Evolutionary conservation across 805 yeast genomes (phyloP).

Genomic region (Tetrapisispora phaffii): DNA sequence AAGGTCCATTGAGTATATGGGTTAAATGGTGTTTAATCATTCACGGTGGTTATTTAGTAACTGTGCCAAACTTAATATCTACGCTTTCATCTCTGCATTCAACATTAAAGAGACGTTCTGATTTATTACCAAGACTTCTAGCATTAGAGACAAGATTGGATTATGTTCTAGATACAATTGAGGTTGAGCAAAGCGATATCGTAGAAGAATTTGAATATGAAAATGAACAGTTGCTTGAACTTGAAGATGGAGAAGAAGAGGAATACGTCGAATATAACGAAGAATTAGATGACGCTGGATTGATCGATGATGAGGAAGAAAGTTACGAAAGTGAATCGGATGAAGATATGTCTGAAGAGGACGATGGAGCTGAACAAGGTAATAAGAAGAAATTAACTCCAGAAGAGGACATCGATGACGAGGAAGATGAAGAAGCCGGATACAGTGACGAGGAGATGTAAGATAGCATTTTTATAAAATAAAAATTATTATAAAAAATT

Average conservation of each 20-base stretch:
- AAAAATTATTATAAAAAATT: not conserved
- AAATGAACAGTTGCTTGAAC: constrained; percentile 19
- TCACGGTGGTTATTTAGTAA: constrained; percentile 61
- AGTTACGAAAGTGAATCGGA: constrained; percentile 30
- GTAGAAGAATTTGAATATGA: constrained; percentile 31
- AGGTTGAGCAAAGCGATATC: constrained; percentile 34
- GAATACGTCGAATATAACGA: constrained; percentile 62
- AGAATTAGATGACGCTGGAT: constrained; percentile 43
- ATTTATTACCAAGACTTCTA: constrained; percentile 59
- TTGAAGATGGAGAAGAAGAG: constrained; percentile 36
- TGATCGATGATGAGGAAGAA: constrained; percentile 40
- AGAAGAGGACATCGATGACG: constrained; percentile 9
- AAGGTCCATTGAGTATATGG: constrained; percentile 55
- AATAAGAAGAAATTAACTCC: not conserved
- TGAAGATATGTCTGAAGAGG: constrained; percentile 15
- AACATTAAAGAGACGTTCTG: constrained; percentile 55
- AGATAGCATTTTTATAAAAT: not conserved
- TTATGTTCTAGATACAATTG: constrained; percentile 55
- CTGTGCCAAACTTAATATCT: constrained; percentile 40
- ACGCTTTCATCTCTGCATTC: constrained; percentile 55
- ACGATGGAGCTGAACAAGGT: constrained; percentile 1
- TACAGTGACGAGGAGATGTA: constrained; percentile 4
- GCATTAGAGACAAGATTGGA: constrained; percentile 78
- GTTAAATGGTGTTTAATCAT: constrained; percentile 75
- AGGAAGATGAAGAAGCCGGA: constrained; percentile 3